Evolutionary conservation across 2,329 filamentous ascomycete genomes (phyloP), one percentile per base, ranked within the genome.

Genomic region (Neonectria ditissima): DNA sequence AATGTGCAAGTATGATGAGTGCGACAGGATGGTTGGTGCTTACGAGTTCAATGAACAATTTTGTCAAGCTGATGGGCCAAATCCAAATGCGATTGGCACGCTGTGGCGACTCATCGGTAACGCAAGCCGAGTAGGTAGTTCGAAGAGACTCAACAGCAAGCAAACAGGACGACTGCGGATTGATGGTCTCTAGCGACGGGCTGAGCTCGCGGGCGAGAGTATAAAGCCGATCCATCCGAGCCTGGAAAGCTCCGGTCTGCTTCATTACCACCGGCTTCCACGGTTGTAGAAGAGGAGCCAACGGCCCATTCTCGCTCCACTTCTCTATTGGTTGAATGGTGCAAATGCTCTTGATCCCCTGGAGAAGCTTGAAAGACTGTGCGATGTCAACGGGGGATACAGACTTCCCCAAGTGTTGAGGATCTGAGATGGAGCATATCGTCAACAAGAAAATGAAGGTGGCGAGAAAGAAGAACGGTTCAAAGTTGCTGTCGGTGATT

Each of bases 401-500:
- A 2, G 47, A 24, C 4, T 34, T 26, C 8, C 16, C 44, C 5
- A 32, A 13, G 14, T 55, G 30, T 5, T 65, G 55, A 2, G 47
- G 32, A 18, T 68, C 61, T 6, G 64, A 48, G 20, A 68, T 62
- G 30, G 66, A 62, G 16, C 56, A 65, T 30, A 68, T 53, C 43
- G 39, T 66, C 4, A 54, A 41, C 6, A 68, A 13, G 24, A 68
- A 68, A 11, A 66, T 57, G 9, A 68, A 68, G 1, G 64, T 68
- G 8, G 64, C 66, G 4, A 68, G 64, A 16, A 68, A 65, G 18
- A 68, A 68, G 22, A 57, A 59, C 5, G 66, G 61, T 26, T 68
- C 66, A 44, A 68, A 68, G 11, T 65, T 66, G 3, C 58, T 55
- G 10, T 60, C 52, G 24, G 14, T 55, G 16, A 68, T 66, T 14